Base-by-base conservation (phyloP, 139 green algal genomes). In the Ettlia oleoabundans region DNA sequence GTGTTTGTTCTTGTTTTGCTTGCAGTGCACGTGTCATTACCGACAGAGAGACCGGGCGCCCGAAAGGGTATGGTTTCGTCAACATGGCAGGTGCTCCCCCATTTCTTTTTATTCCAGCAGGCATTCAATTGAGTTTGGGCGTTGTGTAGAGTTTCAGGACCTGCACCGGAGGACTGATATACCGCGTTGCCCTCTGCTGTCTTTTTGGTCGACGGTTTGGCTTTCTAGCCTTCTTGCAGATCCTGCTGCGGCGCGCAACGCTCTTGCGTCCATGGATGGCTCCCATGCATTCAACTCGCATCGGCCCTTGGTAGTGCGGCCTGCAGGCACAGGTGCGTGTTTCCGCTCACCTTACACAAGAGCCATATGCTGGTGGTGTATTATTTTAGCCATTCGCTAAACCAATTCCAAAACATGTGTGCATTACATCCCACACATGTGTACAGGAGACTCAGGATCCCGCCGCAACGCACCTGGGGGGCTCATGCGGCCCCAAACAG, bases 31-130 rank as follows among this genome's bases (percentile, higher is more conserved):
- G 84, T 53, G 64, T 92, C 42, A 91, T 94, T 77, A 71, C 62
- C 13, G 91, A 94, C 76, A 78, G 86, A 5, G 83, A 90, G 3
- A 93, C 90, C 1, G 76, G 81, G 3, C 32, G 61, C 13, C 77
- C 86, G 3, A 87, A 87, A 9, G 91, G 91, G 62, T 95, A 89
- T 61, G 91, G 78, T 21, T 95, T 95, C 63, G 87, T 93, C 4
- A 88, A 85, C 47, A 90, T 93, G 88, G 82, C 78, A 78, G 78
- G 78, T 43, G n/a, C 10, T 71, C 63, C 42, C 33, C 42, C 43
- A 53, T 76, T 6, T 1, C 41, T n/a, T 26, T 37, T 62, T 22
- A 41, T 78, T 40, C 38, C 76, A 53, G 82, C 38, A 19, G 26
- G 1, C 38, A 24, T 24, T n/a, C 77, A 55, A 40, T 28, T 21